A percentile compares a stretch with the other conserved stretches of the same genome.
Evolutionary conservation across 179 eudicot species (phyloP).

Genomic region (Nepenthes alata): DNA sequence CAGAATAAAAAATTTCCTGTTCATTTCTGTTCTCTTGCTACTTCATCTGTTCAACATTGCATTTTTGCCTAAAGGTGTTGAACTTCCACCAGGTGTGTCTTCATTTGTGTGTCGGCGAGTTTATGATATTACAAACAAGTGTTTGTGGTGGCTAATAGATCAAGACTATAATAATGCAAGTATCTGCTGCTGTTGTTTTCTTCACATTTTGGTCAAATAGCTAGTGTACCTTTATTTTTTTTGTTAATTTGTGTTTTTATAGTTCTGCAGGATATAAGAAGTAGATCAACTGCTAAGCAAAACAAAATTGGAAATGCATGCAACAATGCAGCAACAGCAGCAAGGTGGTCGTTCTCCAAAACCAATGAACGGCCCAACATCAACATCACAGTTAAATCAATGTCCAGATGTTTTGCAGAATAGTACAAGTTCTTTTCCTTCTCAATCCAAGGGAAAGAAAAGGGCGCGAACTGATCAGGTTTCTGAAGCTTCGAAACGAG

Average conservation of each 20-base stretch:
- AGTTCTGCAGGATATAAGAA: constrained; percentile 56
- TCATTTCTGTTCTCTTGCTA: constrained; percentile 86
- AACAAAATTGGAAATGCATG: constrained; percentile 64
- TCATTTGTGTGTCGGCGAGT: constrained; percentile 90
- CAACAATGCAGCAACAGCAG: constrained; percentile 43
- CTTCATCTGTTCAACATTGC: constrained; percentile 98
- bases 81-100: constrained; percentile 71
- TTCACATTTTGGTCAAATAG: neutral
- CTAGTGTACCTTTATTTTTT: neutral
- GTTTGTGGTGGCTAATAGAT: constrained; percentile 95
- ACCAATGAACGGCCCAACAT: constrained; percentile 41
- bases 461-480: constrained; percentile 65
- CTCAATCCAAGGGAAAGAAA: constrained; percentile 70
- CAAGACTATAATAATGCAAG: constrained; percentile 72
- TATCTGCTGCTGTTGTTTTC: constrained; percentile 1
- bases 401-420: constrained; percentile 60
- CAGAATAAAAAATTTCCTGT: constrained; percentile 82
- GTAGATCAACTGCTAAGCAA: constrained; percentile 52
- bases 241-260: neutral
- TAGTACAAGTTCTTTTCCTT: constrained; percentile 24
- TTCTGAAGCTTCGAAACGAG: constrained; percentile 53
- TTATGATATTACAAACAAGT: constrained; percentile 64
- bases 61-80: constrained; percentile 82
- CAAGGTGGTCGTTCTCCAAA: constrained; percentile 76
- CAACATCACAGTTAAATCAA: constrained; percentile 55